Percentiles rank a stretch among this genome's conserved stretches.
Evolutionary conservation across 108 stramenopile genomes (phyloP).

Genomic region (Licmophora abbreviata): DNA sequence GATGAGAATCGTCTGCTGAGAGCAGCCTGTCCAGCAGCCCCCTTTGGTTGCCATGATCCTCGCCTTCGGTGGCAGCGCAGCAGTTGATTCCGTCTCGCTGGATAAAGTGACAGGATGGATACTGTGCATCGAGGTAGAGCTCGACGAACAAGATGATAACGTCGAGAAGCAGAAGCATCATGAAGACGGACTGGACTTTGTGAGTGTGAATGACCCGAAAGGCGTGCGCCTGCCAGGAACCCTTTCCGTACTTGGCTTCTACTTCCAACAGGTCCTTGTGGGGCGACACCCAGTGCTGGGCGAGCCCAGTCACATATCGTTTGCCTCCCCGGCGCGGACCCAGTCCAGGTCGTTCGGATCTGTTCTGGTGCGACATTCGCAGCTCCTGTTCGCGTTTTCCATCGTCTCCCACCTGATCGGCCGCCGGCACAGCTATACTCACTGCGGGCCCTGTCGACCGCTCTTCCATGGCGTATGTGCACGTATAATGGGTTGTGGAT

Average conservation of each 20-base stretch:
- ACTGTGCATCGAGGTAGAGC: conserved; percentile 25
- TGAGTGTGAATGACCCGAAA: conserved; percentile 23
- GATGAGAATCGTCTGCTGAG: not conserved
- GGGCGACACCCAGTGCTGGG: too few species aligned
- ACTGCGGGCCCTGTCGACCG: too few species aligned
- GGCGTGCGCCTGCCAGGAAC: conserved; percentile 24
- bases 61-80: conserved; percentile 14
- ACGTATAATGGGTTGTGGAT: too few species aligned
- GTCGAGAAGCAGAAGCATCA: conserved; percentile 36
- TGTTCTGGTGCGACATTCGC: too few species aligned
- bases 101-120: conserved; percentile 32
- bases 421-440: too few species aligned
- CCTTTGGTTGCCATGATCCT: not conserved
- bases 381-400: too few species aligned
- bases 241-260: conserved; percentile 23
- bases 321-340: too few species aligned
- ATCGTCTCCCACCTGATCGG: too few species aligned
- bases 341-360: too few species aligned
- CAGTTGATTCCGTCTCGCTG: conserved; percentile 50
- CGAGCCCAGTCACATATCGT: too few species aligned
- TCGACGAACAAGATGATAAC: conserved; percentile 48
- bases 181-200: conserved; percentile 24
- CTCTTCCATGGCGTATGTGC: too few species aligned
- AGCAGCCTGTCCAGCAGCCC: not conserved
- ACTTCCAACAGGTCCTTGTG: conserved; percentile 4